phyloP scores from a whole-genome alignment of 169 alveolate genomes.

The Cryptosporidium viatorum region DNA sequence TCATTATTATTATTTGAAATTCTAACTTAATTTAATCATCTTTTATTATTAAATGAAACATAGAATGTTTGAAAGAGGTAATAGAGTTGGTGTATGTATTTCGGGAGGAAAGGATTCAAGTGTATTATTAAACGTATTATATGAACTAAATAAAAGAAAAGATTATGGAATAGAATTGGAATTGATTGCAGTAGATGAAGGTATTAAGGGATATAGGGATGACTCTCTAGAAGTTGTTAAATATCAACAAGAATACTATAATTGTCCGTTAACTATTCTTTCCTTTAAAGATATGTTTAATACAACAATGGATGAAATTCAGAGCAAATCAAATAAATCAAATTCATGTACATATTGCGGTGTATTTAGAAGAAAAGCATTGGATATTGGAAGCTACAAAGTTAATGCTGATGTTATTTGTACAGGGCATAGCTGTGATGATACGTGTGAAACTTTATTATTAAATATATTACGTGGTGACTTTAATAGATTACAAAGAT shows the following conservation, averaged over 20 bases:
- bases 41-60: neutral
- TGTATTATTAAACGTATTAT: slow-evolving; percentile 94
- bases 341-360: slow-evolving; percentile 96
- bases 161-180: slow-evolving; percentile 91
- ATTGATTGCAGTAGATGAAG: slow-evolving; percentile 97
- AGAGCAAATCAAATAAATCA: slow-evolving; percentile 89
- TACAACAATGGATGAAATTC: slow-evolving; percentile 97
- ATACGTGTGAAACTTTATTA: slow-evolving; percentile 96
- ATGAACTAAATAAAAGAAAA: slow-evolving; percentile 90
- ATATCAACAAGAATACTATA: slow-evolving; percentile 84
- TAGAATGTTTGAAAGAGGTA: slow-evolving; percentile 87
- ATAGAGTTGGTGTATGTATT: slow-evolving; percentile 95
- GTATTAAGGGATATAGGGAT: slow-evolving; percentile 97
- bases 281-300: slow-evolving; percentile 92
- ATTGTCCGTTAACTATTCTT: slow-evolving; percentile 89
- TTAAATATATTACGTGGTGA: slow-evolving; percentile 97
- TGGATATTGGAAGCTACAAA: slow-evolving; percentile 94
- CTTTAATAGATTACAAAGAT: slow-evolving; percentile 90
- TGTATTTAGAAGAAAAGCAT: slow-evolving; percentile 95
- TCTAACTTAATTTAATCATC: neutral
- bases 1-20: too few relatives aligned
- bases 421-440: slow-evolving; percentile 99
- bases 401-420: slow-evolving; percentile 92
- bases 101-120: slow-evolving; percentile 99
- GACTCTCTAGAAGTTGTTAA: slow-evolving; percentile 94